These are phyloP conservation scores for Trichoderma simmonsii DNA, from an alignment of 2,329 filamentous ascomycete genomes.

Conservation along the genomic window DNA sequence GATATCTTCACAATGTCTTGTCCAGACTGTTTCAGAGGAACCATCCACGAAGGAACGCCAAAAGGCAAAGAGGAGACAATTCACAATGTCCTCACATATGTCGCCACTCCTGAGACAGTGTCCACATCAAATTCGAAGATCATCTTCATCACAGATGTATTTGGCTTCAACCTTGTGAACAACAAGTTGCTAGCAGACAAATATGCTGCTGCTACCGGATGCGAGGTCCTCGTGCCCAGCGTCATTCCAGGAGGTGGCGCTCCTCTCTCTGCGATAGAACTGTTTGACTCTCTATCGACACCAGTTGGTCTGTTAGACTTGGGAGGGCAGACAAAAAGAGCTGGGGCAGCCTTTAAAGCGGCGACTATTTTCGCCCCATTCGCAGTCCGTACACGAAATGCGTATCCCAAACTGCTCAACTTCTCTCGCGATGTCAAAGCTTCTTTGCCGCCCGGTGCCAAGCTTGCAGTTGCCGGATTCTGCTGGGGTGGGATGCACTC, in stretches of 20 bases:
- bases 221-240: not conserved
- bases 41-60: not conserved
- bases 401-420: not conserved
- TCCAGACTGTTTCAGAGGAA: not conserved
- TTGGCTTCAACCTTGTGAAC: not conserved
- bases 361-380: not conserved
- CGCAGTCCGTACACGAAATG: not conserved
- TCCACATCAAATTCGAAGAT: not conserved
- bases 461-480: not conserved
- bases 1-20: not conserved
- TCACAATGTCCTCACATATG: not conserved
- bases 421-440: not conserved
- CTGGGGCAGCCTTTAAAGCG: not conserved
- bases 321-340: not conserved
- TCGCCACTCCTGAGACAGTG: not conserved
- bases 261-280: not conserved
- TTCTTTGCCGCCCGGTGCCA: not conserved
- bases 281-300: not conserved
- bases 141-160: not conserved
- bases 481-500: slow-evolving; percentile 5
- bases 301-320: not conserved
- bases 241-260: not conserved
- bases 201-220: not conserved
- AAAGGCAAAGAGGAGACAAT: not conserved
- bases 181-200: slow-evolving; percentile 1